Percentiles rank a stretch among this genome's conserved stretches.
phyloP scores from a whole-genome alignment of 345 rosid species.

The Aquilaria sinensis region DNA sequence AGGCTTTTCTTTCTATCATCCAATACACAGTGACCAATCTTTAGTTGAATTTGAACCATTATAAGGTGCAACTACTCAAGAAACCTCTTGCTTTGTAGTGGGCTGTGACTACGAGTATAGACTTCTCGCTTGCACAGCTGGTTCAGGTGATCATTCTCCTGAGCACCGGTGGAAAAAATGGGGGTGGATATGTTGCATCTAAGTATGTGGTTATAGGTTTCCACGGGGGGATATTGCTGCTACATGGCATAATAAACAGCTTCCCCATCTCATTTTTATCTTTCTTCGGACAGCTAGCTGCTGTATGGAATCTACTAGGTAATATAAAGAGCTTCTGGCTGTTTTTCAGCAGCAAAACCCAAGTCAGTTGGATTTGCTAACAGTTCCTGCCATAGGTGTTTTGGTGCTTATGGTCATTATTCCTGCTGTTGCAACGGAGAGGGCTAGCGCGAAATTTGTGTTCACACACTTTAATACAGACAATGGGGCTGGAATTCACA shows the following conservation, averaged over 20 bases:
- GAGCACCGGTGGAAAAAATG: constrained; percentile 89
- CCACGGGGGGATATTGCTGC: constrained; percentile 69
- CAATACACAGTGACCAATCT: not conserved
- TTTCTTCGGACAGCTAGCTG: constrained; percentile 87
- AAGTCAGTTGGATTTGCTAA: not conserved
- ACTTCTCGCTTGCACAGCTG: constrained; percentile 62
- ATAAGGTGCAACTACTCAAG: constrained; percentile 13
- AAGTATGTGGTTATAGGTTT: constrained; percentile 69
- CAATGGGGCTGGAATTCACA: constrained; percentile 61
- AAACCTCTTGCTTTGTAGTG: constrained; percentile 51
- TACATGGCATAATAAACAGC: constrained; percentile 76
- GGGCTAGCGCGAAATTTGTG: constrained; percentile 82
- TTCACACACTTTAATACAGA: constrained; percentile 84
- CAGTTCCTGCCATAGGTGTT: constrained; percentile 42
- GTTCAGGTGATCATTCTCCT: constrained; percentile 76
- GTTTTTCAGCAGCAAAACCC: not conserved
- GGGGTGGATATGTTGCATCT: constrained; percentile 86
- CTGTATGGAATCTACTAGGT: constrained; percentile 89
- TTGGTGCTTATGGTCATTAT: constrained; percentile 71
- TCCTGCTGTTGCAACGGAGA: constrained; percentile 68
- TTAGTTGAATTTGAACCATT: constrained; percentile 8
- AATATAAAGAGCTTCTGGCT: constrained; percentile 10
- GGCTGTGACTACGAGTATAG: constrained; percentile 77
- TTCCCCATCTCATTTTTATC: constrained; percentile 78
- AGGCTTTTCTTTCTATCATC: constrained; percentile 7